Base-by-base conservation (phyloP, 2,329 filamentous ascomycete genomes). In the Aureobasidium sp. region DNA sequence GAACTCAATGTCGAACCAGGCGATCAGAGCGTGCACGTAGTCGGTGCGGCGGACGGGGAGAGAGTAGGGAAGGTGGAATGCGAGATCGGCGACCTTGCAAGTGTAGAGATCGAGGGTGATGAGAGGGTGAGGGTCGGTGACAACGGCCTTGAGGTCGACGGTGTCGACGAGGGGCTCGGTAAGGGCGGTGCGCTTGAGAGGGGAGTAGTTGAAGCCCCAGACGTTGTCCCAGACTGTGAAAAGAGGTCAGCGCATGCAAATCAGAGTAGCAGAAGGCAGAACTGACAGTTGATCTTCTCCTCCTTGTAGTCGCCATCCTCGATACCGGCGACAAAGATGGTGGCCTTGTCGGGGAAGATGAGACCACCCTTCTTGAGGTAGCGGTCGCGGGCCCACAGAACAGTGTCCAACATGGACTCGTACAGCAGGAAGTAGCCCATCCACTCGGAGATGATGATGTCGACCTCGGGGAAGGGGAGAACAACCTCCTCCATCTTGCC, bases 361-460 rank as follows among this genome's bases (percentile, higher is more conserved):
- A 97, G 81, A 32, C 73, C 73, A 68, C 89, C 89, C 74, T 89
- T 87, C 66, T 80, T 81, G 64, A 99, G 86, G 77, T 96, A 99
- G 75, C 83, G 88, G 82, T 99, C 94, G 69, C 94, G 87, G 30
- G 94, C 94, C 74, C 97, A 97, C 63, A 99, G 84, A 55, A 99
- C 94, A 34, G 94, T 99, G 79, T 99, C 94, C 72, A 99, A 78
- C 94, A 99, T 99, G 84, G 85, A 90, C 85, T 99, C 94, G 78
- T 99, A 99, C 64, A 99, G 86, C 59, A 99, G 81, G 81, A 97
- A 97, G 81, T 99, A 99, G 37, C 94, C 94, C 94, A 99, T 99
- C 94, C 94, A 99, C 81, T 99, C 94, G 2, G 93, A 97, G 75
- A 99, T 96, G 79, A 99, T 99, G 74, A 99, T 99, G 73, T 99